Conservation (phyloP, 2,329 filamentous ascomycete genomes). For the Scolecobasidium constrictum region DNA sequence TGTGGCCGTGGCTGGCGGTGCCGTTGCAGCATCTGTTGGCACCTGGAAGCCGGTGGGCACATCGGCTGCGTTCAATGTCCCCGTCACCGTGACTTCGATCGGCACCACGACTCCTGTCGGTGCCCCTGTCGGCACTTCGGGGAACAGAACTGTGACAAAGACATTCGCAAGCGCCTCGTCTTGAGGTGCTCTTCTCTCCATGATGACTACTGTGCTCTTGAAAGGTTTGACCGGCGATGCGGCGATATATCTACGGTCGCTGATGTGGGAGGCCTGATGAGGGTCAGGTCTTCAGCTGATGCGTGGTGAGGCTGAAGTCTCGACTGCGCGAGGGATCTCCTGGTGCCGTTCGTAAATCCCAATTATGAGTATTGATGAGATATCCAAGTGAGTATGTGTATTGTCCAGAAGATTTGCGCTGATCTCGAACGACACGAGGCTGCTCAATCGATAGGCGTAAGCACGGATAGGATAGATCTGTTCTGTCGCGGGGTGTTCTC, state of each 20-base stretch:
- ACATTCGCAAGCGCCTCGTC: background rate
- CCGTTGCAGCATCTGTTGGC: background rate
- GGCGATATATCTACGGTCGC: background rate
- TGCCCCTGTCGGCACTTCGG: constrained; percentile 4
- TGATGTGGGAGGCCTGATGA: background rate
- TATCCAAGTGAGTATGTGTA: too few species aligned
- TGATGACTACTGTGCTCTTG: too few species aligned
- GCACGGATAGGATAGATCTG: too few species aligned
- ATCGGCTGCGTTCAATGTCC: background rate
- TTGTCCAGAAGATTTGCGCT: too few species aligned
- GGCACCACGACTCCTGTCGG: constrained; percentile 6
- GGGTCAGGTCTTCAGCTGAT: background rate
- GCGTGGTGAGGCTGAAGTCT: background rate
- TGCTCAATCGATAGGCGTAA: too few species aligned
- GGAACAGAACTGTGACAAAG: constrained; percentile 7
- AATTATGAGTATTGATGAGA: too few species aligned
- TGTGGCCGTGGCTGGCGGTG: background rate
- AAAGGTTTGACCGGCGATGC: background rate
- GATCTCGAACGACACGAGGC: too few species aligned
- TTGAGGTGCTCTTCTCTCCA: too few species aligned
- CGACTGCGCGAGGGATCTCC: too few species aligned
- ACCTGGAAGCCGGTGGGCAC: constrained; percentile 3
- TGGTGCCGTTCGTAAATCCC: too few species aligned
- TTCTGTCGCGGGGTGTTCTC: too few species aligned
- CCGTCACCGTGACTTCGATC: constrained; percentile 4